These are phyloP conservation scores for Kwoniella dejecticola DNA, from an alignment of 768 basidiomycete genomes.

Conservation along the genomic window DNA sequence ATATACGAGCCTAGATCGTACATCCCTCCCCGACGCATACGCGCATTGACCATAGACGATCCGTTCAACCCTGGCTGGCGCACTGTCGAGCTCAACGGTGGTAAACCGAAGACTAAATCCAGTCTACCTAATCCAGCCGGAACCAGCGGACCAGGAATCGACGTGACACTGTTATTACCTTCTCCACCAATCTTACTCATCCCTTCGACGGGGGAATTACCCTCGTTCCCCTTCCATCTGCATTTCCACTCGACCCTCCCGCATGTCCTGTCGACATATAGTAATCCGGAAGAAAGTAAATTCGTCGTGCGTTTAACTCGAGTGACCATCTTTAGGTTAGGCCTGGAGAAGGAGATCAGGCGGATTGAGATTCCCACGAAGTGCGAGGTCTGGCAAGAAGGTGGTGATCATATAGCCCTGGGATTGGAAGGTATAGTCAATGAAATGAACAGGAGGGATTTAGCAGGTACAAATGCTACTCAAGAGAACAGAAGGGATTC, in stretches of 20 bases:
- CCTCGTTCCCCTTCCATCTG: conserved; percentile 46
- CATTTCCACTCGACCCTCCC: conserved; percentile 43
- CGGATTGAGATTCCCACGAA: conserved; percentile 43
- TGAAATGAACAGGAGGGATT: background rate
- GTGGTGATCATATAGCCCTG: conserved; percentile 29
- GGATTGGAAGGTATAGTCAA: conserved; percentile 16
- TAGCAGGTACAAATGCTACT: background rate
- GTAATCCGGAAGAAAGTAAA: conserved; percentile 33
- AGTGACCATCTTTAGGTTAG: conserved; percentile 41
- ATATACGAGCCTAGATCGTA: conserved; percentile 47
- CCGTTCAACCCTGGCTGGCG: conserved; percentile 51
- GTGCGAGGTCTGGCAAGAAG: conserved; percentile 47
- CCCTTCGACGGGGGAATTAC: conserved; percentile 16
- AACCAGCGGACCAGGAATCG: conserved; percentile 25
- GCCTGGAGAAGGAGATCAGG: conserved; percentile 40
- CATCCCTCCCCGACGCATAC: conserved; percentile 40
- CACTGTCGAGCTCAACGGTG: conserved; percentile 40
- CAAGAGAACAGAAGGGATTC: background rate
- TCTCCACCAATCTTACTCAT: conserved; percentile 48
- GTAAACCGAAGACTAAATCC: conserved; percentile 13
- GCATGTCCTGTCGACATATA: conserved; percentile 38
- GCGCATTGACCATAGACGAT: conserved; percentile 42
- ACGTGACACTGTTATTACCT: conserved; percentile 43
- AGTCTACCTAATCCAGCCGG: conserved; percentile 1
- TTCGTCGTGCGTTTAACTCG: conserved; percentile 44